Base-by-base conservation (phyloP, 1,284 basidiomycete species). In the Pseudozyma sp. region DNA sequence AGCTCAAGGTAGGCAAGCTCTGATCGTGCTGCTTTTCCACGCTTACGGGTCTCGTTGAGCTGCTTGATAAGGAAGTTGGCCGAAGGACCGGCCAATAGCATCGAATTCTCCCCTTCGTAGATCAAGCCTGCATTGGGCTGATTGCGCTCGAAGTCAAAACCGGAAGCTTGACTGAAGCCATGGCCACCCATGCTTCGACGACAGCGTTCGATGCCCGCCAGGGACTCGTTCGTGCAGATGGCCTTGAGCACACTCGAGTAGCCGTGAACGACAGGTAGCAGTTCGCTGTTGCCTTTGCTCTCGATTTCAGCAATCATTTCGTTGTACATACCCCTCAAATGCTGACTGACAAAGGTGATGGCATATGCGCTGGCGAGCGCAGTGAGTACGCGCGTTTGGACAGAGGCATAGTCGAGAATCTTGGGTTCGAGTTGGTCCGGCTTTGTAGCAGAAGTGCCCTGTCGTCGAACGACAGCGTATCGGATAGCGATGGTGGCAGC, bases 71-170 rank as follows among this genome's bases (percentile, higher is more conserved):
- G 56, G 52, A 80, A 80, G 58, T 78, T 79, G 39, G 77, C 66
- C 5, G 68, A 73, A 1, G 78, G 78, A 5, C 77, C 77, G 6
- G 72, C 65, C 31, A 80, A 53, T 13, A 80, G 69, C 75, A 80
- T 78, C 44, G 79, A 70, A 40, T 78, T 80, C 18, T 80, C 78
- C 5, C 77, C 78, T 47, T 80, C 78, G 47, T 80, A 80, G 36
- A 76, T 80, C 19, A 80, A 57, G 12, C 75, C 75, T n/a, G 77
- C 77, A 18, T 70, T 74, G 34, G 78, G 78, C 61, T 80, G 78
- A 38, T 78, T 76, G 31, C 70, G 59, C 42, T 78, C 78, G 51
- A 79, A 77, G 56, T 80, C 78, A 25, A 80, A 71, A 16, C 78
- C 77, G 12, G 63, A 49, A 7, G 77, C 77, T 36, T 72, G 70